phyloP scores from a whole-genome alignment of 257 asterid species.

The Lantana camara region DNA sequence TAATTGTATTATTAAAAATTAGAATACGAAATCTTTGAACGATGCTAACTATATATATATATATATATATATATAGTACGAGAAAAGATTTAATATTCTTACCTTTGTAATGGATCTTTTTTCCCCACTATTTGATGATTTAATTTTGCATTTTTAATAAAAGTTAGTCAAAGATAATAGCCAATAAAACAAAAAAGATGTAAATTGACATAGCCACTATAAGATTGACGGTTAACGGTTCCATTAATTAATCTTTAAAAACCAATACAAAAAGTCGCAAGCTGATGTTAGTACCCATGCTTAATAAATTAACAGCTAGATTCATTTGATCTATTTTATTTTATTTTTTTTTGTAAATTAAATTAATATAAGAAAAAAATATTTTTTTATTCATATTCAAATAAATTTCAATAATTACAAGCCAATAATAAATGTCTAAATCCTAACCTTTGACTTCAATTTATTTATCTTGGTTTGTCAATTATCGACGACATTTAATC shows the following conservation, averaged over 20 bases:
- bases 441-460: background rate
- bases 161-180: slow-evolving; percentile 14
- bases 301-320: background rate
- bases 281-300: slow-evolving; percentile 26
- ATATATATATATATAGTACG: too few relatives aligned
- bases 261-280: slow-evolving; percentile 10
- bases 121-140: too few relatives aligned
- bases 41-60: too few relatives aligned
- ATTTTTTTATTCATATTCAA: too few relatives aligned
- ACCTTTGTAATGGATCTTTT: background rate
- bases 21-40: too few relatives aligned
- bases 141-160: too few relatives aligned
- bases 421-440: too few relatives aligned
- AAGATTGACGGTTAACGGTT: slow-evolving; percentile 33
- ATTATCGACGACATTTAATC: background rate
- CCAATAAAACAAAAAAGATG: slow-evolving; percentile 1
- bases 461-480: too few relatives aligned
- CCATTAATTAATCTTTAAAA: slow-evolving; percentile 17
- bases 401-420: too few relatives aligned
- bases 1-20: too few relatives aligned
- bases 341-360: background rate
- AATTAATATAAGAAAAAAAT: too few relatives aligned
- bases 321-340: background rate
- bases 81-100: background rate
- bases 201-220: background rate